Base-by-base conservation (phyloP, 345 rosid genomes). In the Eutrema yunnanense region DNA sequence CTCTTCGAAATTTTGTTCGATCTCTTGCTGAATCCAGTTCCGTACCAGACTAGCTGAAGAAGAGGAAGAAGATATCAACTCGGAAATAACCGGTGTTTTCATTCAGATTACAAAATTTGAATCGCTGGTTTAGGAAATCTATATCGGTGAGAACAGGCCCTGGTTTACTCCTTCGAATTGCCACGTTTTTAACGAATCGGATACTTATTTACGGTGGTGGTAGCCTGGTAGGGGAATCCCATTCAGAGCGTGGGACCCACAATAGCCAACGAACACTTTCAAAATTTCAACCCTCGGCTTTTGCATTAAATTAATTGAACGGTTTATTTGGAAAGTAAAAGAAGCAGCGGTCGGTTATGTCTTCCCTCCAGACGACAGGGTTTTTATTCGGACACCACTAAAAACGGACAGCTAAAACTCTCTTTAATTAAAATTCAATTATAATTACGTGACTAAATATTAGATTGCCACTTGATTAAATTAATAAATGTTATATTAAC, bases 351-450 rank as follows among this genome's bases (percentile, higher is more conserved):
- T 76, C 80, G 76, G 80, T 76, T 71, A 49, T 76, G 80, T 76
- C 76, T 47, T 50, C 80, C 67, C 55, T 76, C 80, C 72, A 65
- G 61, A 76, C 72, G 80, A 76, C 80, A 64, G 33, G 61, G 67
- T 42, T 71, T 75, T 76, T 76, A 76, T 76, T 76, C 80, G 80
- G 67, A 76, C 80, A 76, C 76, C 80, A 71, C 76, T 58, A 71
- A 71, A 70, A 69, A 68, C 68, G 50, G 79, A 75, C 79, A 68
- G 74, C 74, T 68, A 62, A 62, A 76, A 70, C 75, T 64, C 71
- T 57, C 72, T 75, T 62, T 55, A 8, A 40, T 19, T 62, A 49
- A 62, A 54, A 32, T 6, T 53, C 26, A 38, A 3, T 46, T 61
- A 32, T 62, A 75, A 46, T 62, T 47, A 62, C 59, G 60, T 69